Percentiles rank a stretch among this genome's conserved stretches.
Evolutionary conservation across 2,329 filamentous ascomycete genomes (phyloP).

Genomic region (Claviceps sp.): DNA sequence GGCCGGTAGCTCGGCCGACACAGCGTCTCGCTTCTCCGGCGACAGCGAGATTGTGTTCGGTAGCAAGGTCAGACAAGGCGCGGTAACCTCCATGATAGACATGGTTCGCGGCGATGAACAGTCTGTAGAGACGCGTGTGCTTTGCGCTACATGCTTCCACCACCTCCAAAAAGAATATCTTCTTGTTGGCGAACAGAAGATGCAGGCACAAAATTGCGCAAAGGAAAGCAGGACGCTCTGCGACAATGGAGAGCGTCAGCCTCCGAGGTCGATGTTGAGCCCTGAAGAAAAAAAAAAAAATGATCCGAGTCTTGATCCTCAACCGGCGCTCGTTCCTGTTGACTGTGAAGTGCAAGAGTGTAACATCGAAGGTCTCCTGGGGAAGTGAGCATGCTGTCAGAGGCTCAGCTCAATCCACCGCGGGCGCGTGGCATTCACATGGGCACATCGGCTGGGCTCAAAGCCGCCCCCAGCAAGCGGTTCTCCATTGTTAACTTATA

Average conservation of each 20-base stretch:
- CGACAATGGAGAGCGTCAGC: neutral
- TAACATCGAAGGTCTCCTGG: neutral
- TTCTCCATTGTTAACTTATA: no score
- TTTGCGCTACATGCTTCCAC: neutral
- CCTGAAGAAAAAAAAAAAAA: neutral
- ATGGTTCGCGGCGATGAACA: neutral
- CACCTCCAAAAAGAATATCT: neutral
- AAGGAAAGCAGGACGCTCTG: neutral
- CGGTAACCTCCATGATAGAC: neutral
- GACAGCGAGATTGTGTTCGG: neutral
- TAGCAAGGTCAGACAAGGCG: neutral
- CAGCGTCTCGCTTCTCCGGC: neutral
- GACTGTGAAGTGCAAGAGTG: neutral
- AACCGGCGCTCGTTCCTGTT: neutral
- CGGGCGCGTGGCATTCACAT: neutral
- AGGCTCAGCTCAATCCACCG: neutral
- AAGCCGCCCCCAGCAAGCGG: neutral
- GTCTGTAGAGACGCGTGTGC: neutral
- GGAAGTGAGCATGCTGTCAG: neutral
- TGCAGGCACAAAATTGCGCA: neutral
- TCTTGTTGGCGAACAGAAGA: neutral
- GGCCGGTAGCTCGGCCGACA: conserved; percentile 4
- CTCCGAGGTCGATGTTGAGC: neutral
- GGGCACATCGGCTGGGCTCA: neutral
- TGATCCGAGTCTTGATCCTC: neutral